Evolutionary conservation across 2,329 filamentous ascomycete species (phyloP).

Genomic region (Ophiocordyceps australis): DNA sequence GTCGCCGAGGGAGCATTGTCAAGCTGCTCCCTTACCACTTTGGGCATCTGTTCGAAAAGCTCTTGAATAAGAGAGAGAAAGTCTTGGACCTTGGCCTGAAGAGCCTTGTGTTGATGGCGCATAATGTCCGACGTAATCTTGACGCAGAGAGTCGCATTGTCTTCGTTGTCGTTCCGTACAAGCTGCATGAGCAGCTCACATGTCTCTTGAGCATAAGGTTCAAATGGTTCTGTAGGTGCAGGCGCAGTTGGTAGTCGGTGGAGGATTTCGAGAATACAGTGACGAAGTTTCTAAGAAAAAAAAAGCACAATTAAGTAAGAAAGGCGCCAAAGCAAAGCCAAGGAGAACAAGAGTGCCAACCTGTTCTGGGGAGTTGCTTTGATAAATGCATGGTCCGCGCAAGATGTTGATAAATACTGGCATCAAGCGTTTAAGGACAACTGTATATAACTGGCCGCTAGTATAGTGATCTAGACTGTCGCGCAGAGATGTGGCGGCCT

Average conservation of each 20-base stretch:
- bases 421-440: conserved; percentile 75
- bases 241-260: conserved; percentile 61
- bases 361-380: conserved; percentile 80
- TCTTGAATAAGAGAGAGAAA: conserved; percentile 89
- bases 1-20: conserved; percentile 50
- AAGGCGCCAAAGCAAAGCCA: too few relatives aligned
- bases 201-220: conserved; percentile 74
- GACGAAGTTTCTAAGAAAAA: conserved; percentile 76
- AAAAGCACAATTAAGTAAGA: too few relatives aligned
- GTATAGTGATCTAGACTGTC: conserved; percentile 86
- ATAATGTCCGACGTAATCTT: conserved; percentile 97
- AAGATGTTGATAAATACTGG: conserved; percentile 79
- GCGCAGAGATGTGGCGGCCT: conserved; percentile 69
- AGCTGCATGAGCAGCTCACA: conserved; percentile 81
- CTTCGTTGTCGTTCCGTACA: conserved; percentile 86
- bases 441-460: conserved; percentile 54
- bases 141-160: conserved; percentile 95
- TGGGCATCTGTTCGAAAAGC: conserved; percentile 88
- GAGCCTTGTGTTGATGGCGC: conserved; percentile 74
- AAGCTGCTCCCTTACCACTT: conserved; percentile 87
- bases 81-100: conserved; percentile 62
- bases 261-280: conserved; percentile 85
- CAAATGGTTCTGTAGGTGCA: conserved; percentile 62
- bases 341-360: conserved; percentile 22
- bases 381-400: conserved; percentile 73